phyloP scores from a whole-genome alignment of 805 yeast species.

The Yarrowia phangngaensis region DNA sequence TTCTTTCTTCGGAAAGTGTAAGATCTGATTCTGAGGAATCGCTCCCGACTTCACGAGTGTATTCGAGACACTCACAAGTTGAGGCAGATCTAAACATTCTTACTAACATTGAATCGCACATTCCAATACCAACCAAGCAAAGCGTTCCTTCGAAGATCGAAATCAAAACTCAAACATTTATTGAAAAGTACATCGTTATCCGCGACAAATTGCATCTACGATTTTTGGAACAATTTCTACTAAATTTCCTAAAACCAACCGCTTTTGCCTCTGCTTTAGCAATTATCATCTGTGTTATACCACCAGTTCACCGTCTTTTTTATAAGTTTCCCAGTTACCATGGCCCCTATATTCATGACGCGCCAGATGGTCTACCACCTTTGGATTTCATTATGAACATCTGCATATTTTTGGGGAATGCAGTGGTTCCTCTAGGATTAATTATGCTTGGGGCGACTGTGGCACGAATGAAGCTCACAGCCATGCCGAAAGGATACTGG shows the following conservation, averaged over 20 bases:
- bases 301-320: conserved; percentile 75
- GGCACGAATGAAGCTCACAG: conserved; percentile 60
- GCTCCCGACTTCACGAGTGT: neutral
- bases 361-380: conserved; percentile 84
- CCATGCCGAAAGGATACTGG: conserved; percentile 64
- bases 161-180: neutral
- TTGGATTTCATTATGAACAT: conserved; percentile 81
- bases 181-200: neutral
- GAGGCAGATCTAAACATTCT: conserved; percentile 16
- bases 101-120: conserved; percentile 2
- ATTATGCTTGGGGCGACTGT: conserved; percentile 82
- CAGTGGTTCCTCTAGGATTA: conserved; percentile 84
- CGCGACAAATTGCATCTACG: conserved; percentile 13
- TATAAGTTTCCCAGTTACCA: conserved; percentile 37
- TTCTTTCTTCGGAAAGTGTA: neutral
- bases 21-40: neutral
- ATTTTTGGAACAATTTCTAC: conserved; percentile 8
- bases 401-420: conserved; percentile 73
- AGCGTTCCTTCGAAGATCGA: neutral
- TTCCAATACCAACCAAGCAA: neutral
- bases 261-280: conserved; percentile 66
- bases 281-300: conserved; percentile 71
- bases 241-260: conserved; percentile 57
- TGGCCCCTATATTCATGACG: conserved; percentile 53
- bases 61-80: conserved; percentile 6